Evolutionary conservation across 2,329 filamentous ascomycete genomes (phyloP), one percentile per base, ranked within the genome.

Genomic region (Didymella pomorum): DNA sequence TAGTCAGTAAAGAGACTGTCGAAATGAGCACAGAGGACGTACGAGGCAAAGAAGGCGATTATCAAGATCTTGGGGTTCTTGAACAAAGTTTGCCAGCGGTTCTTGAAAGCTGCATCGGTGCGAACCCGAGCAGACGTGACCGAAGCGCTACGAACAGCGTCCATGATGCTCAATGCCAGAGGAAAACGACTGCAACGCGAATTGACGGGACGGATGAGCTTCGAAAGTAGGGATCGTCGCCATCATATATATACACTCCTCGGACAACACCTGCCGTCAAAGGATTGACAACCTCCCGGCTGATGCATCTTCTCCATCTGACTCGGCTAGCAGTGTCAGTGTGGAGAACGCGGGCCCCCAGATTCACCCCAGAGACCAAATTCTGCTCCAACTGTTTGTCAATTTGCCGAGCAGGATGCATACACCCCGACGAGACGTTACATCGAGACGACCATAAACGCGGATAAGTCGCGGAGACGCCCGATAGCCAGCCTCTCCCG

Each of bases 41-140:
- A 73, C 71, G 71, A 72, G 35, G 69, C 70, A 48, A 73, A 73
- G 55, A 71, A 70, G 23, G 71, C 68, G 43, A 73, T 72, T 42
- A 69, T 14, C 11, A 73, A 50, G 29, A 73, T 63, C 59, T 73
- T 73, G 12, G 69, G 69, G 28, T 73, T 73, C 23, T 69, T 56
- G 28, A 68, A 50, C 28, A 71, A 54, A n/a, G 61, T 70, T 31
- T 65, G 56, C 66, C 67, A 70, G 60, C 68, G 62, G n/a, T 71
- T 70, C 49, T 70, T 65, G 63, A 70, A 70, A 18, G 69, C 69
- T 14, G 63, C 56, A 35, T 70, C 37, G 25, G 68, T 70, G 33
- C 69, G 67, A 25, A 65, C 48, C 44, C 68, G 58, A 45, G 68
- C 67, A 20, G 67, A 70, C 10, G 66, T 66, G 43, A 70, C 63